phyloP scores from a whole-genome alignment of 352 stramenopile genomes.

The Thraustochytrium striatum region DNA sequence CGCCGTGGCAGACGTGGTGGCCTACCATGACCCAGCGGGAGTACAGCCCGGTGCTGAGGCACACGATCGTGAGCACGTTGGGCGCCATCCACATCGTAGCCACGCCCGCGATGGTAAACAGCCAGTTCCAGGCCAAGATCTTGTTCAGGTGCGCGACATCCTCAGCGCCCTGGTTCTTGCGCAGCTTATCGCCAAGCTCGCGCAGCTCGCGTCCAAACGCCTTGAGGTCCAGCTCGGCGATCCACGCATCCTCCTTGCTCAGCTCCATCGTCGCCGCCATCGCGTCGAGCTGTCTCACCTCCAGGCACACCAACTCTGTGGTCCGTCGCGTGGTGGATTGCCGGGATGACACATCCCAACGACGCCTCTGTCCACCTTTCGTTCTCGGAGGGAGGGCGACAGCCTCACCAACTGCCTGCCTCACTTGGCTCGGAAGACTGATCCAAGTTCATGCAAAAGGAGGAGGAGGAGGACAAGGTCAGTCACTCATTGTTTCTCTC shows the following conservation, averaged over 20 bases:
- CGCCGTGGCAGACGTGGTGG: constrained; percentile 69
- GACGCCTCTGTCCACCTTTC: too few species aligned
- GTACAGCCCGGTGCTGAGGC: constrained; percentile 64
- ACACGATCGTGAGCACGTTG: constrained; percentile 61
- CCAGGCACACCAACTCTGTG: too few species aligned
- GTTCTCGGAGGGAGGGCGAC: too few species aligned
- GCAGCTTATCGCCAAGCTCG: constrained; percentile 62
- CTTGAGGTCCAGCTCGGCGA: constrained; percentile 64
- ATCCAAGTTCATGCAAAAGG: too few species aligned
- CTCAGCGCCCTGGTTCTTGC: constrained; percentile 60
- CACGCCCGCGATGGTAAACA: constrained; percentile 61
- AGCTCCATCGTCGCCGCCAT: too few species aligned
- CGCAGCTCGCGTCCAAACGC: constrained; percentile 62
- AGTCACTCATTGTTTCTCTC: too few species aligned
- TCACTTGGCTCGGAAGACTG: too few species aligned
- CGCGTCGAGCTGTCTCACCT: too few species aligned
- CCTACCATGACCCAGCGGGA: constrained; percentile 70
- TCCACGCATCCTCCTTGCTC: constrained; percentile 58
- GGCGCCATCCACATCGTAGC: constrained; percentile 62
- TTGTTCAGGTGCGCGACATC: constrained; percentile 70
- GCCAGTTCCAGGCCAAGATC: constrained; percentile 66
- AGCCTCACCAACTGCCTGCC: too few species aligned
- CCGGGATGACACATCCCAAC: too few species aligned
- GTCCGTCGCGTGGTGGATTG: too few species aligned
- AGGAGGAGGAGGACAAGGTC: too few species aligned